Base-by-base conservation (phyloP, 441 rosid genomes). In the Gossypium aridum region DNA sequence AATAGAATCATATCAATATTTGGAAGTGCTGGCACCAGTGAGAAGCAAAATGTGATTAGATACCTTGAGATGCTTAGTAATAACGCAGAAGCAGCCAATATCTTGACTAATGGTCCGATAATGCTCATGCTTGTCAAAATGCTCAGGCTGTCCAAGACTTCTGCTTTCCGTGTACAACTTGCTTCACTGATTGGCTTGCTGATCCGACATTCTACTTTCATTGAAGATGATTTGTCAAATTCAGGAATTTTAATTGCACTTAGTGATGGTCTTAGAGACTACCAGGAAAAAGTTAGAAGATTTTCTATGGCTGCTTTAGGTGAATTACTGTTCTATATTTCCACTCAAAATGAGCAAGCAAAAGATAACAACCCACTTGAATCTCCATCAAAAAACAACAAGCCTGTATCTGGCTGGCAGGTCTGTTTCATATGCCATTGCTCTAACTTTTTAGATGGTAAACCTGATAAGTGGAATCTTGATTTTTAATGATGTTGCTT, bases 291-390 rank as follows among this genome's bases (percentile, higher is more conserved):
- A 79, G 94, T 95, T 63, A 87, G 98, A 83, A 85, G 98, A 81
- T 93, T 92, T 79, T 91, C 91, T 19, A 90, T 95, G 99, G 99
- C 98, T 53, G 97, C 99, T 84, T 80, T 95, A 79, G 99, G 99
- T 57, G 99, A 95, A 83, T 77, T 95, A 85, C 82, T 95, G 69
- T 95, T 92, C 84, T 95, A 95, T 79, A 87, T 95, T 76, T 93
- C 98, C 80, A 93, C 98, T 10, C 98, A 91, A 82, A 91, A 83
- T 81, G 98, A 95, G 71, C 91, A 91, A 47, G 80, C 20, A 54
- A 88, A 77, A 82, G 96, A 91, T 56, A 86, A 64, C 66, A 83
- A 83, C 81, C 92, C 90, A 47, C 75, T 77, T 26, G 98, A 94
- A 80, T 90, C 97, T 76, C 96, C 97, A 31, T 89, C 92, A 2